These are phyloP conservation scores for Neurospora terricola DNA, from an alignment of 495 filamentous ascomycete species.

Conservation along the genomic window DNA sequence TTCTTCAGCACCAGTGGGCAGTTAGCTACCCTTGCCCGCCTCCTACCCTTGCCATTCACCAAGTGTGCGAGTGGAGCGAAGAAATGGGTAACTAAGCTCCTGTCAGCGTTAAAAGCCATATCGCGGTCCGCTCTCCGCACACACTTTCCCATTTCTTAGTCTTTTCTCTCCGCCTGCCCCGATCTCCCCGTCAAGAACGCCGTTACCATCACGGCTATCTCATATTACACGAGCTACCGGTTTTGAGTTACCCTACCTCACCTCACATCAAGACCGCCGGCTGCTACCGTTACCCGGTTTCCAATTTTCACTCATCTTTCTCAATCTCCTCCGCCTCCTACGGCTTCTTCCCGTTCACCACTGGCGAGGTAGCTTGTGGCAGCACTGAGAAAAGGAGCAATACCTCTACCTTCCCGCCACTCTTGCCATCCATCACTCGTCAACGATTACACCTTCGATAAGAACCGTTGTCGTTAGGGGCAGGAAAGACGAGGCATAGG, in stretches of 20 bases:
- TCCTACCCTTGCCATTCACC: background rate
- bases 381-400: background rate
- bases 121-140: background rate
- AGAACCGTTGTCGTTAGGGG: constrained; percentile 12
- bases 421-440: constrained; percentile 6
- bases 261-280: background rate
- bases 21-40: background rate
- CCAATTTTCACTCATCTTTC: background rate
- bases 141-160: background rate
- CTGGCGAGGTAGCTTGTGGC: background rate
- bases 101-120: background rate
- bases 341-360: background rate
- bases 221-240: background rate
- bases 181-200: background rate
- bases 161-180: background rate
- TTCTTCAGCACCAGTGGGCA: background rate
- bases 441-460: constrained; percentile 32
- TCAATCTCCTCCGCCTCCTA: background rate
- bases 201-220: background rate
- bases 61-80: background rate
- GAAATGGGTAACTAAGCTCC: background rate
- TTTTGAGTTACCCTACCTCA: background rate
- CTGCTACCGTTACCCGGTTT: background rate
- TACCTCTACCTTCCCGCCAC: background rate
- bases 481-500: background rate